Conservation (phyloP, 345 rosid genomes). For the Brassica incana region DNA sequence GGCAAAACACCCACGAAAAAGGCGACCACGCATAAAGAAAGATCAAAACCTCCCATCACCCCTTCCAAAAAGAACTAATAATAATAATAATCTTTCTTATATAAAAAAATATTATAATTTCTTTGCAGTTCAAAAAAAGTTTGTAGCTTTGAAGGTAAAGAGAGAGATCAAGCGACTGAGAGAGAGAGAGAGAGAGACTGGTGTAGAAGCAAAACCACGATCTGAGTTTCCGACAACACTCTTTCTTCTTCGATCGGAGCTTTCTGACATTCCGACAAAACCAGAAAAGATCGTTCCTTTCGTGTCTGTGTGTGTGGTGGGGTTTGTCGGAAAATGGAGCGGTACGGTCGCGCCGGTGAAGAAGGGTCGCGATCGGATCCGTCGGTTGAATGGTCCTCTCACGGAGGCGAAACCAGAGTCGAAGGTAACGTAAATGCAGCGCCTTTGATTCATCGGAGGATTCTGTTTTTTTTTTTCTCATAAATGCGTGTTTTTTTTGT, state of each 20-base stretch:
- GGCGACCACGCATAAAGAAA: slow-evolving; percentile 36
- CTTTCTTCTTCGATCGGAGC: slow-evolving; percentile 48
- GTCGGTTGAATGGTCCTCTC: slow-evolving; percentile 63
- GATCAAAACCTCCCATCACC: slow-evolving; percentile 36
- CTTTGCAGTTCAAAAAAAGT: slow-evolving; percentile 10
- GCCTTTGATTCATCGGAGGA: slow-evolving; percentile 38
- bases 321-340: slow-evolving; percentile 54
- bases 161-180: slow-evolving; percentile 39
- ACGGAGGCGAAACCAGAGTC: slow-evolving; percentile 64
- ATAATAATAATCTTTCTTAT: background rate
- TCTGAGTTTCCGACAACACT: slow-evolving; percentile 1
- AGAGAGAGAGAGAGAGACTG: slow-evolving; percentile 2
- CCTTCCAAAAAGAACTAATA: slow-evolving; percentile 33
- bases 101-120: background rate
- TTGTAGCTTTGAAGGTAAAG: slow-evolving; percentile 24
- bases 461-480: background rate
- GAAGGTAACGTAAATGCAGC: slow-evolving; percentile 51
- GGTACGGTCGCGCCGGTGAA: slow-evolving; percentile 61
- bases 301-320: background rate
- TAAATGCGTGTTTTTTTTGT: background rate
- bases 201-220: slow-evolving; percentile 31
- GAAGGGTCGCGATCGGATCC: slow-evolving; percentile 70
- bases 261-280: slow-evolving; percentile 39
- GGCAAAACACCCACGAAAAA: slow-evolving; percentile 41
- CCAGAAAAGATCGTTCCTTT: slow-evolving; percentile 9